A percentile compares a stretch with the other conserved stretches of the same genome.
Conservation (phyloP, 306 rosid species). For the Vigna hirtella region DNA sequence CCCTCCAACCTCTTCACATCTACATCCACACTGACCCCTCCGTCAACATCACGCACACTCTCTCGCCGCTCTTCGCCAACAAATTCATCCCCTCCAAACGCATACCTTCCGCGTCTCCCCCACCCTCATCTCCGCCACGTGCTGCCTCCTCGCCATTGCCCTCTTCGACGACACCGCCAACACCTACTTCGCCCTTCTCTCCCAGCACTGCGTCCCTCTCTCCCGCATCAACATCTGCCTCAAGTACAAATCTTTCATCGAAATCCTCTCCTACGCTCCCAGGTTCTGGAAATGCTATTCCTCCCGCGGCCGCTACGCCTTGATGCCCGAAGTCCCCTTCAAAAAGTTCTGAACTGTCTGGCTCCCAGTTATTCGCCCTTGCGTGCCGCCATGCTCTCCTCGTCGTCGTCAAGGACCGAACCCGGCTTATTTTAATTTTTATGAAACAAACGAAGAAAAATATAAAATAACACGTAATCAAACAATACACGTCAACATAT, state of each 20-base stretch:
- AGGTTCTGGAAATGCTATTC: constrained; percentile 76
- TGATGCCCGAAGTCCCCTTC: constrained; percentile 90
- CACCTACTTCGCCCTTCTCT: constrained; percentile 69
- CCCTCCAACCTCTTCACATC: constrained; percentile 58
- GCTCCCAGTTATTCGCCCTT: constrained; percentile 87
- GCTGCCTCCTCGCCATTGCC: constrained; percentile 84
- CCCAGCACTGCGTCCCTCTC: constrained; percentile 85
- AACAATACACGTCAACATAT: no score
- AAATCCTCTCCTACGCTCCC: constrained; percentile 60
- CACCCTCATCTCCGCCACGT: constrained; percentile 89
- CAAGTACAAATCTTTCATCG: constrained; percentile 68
- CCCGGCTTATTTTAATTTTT: background rate
- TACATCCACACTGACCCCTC: constrained; percentile 87
- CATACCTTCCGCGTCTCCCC: constrained; percentile 81
- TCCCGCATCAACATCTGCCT: constrained; percentile 25
- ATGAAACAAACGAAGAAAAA: no score
- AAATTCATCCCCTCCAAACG: constrained; percentile 69
- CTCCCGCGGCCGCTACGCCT: constrained; percentile 69
- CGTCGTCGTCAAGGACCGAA: constrained; percentile 82
- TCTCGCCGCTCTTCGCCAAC: constrained; percentile 46
- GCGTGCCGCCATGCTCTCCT: constrained; percentile 71
- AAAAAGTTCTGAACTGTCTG: constrained; percentile 66
- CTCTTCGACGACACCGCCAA: constrained; percentile 83
- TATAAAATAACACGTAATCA: no score
- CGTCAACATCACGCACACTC: constrained; percentile 69